These are phyloP conservation scores for Lentinula detonsa DNA, from an alignment of 768 basidiomycete species.

Conservation along the genomic window DNA sequence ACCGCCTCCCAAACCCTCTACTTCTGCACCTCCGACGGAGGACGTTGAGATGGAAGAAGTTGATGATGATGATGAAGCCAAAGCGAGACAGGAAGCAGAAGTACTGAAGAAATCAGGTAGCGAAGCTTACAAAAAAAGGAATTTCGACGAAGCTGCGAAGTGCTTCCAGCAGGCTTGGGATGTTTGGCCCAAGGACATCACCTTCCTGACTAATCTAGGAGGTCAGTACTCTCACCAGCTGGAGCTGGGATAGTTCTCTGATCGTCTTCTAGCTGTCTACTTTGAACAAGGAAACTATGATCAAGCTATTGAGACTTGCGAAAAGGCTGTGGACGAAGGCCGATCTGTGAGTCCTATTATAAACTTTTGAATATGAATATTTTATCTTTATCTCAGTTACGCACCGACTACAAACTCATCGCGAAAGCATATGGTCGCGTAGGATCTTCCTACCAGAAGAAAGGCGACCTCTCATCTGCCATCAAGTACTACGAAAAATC, in stretches of 20 bases:
- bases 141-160: conserved; percentile 71
- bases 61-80: conserved; percentile 58
- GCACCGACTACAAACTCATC: conserved; percentile 91
- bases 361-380: background rate
- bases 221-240: conserved; percentile 36
- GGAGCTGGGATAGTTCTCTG: background rate
- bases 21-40: conserved; percentile 26
- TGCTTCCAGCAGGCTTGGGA: conserved; percentile 91
- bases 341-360: conserved; percentile 47
- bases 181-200: conserved; percentile 86
- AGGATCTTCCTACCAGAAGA: conserved; percentile 80
- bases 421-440: conserved; percentile 93
- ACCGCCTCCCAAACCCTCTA: conserved; percentile 38
- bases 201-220: conserved; percentile 87
- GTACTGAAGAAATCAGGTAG: conserved; percentile 74
- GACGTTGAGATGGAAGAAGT: conserved; percentile 59
- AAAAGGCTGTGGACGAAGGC: conserved; percentile 96
- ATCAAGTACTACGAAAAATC: conserved; percentile 94
- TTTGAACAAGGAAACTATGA: conserved; percentile 93
- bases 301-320: conserved; percentile 84
- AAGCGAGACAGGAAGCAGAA: conserved; percentile 72
- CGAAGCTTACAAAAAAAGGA: conserved; percentile 80
- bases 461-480: conserved; percentile 67
- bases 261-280: conserved; percentile 62
- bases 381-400: conserved; percentile 38